A percentile compares a stretch with the other conserved stretches of the same genome.
These are phyloP conservation scores for Podaxis rugospora DNA, from an alignment of 768 basidiomycete genomes.

Conservation along the genomic window DNA sequence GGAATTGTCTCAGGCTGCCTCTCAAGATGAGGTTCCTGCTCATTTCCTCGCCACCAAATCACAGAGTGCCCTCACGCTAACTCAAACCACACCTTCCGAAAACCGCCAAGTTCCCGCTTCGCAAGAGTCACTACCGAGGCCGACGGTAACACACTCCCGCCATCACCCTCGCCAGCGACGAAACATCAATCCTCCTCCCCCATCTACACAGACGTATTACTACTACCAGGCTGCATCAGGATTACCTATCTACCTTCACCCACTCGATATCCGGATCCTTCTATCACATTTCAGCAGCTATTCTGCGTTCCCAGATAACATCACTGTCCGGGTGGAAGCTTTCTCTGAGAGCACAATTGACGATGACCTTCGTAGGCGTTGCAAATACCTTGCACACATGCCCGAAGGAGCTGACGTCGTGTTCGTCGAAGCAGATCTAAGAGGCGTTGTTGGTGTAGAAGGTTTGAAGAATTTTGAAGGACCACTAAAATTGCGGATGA, in stretches of 20 bases:
- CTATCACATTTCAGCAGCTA: conserved; percentile 81
- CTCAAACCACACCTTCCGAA: conserved; percentile 9
- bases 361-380: conserved; percentile 90
- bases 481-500: conserved; percentile 69
- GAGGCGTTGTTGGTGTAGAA: conserved; percentile 68
- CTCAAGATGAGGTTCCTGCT: conserved; percentile 25
- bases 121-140: conserved; percentile 10
- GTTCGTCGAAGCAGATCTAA: conserved; percentile 86
- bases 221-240: conserved; percentile 96
- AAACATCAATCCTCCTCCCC: conserved; percentile 83
- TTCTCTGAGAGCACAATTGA: conserved; percentile 77
- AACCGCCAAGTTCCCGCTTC: conserved; percentile 4
- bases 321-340: conserved; percentile 78
- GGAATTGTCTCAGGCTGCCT: conserved; percentile 12
- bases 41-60: conserved; percentile 47
- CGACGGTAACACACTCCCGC: conserved; percentile 30
- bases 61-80: conserved; percentile 14
- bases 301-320: conserved; percentile 76
- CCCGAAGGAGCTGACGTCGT: conserved; percentile 91
- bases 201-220: conserved; percentile 86
- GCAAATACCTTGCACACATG: conserved; percentile 92
- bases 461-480: conserved; percentile 82
- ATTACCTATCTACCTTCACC: conserved; percentile 88
- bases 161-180: conserved; percentile 54
- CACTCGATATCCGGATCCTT: conserved; percentile 92